Percentiles rank a stretch among this genome's conserved stretches.
Evolutionary conservation across 2,329 filamentous ascomycete genomes (phyloP).

Genomic region (Arthrobotrys pseudoclavata): DNA sequence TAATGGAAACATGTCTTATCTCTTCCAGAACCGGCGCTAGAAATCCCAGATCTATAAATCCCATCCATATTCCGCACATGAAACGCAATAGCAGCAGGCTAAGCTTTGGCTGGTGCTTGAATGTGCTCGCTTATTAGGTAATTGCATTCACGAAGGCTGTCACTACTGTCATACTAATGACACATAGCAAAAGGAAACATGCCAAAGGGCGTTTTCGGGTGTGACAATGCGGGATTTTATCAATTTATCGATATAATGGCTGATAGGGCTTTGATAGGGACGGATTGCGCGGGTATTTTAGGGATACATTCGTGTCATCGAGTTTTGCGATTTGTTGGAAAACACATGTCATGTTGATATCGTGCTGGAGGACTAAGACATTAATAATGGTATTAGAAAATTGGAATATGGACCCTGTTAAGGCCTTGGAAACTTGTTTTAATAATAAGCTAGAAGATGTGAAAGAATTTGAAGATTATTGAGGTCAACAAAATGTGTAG

Average conservation of each 20-base stretch:
- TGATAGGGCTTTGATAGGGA: slow-evolving; percentile 57
- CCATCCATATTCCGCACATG: slow-evolving; percentile 31
- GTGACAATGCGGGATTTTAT: slow-evolving; percentile 53
- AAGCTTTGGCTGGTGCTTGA: slow-evolving; percentile 47
- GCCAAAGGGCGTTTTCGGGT: slow-evolving; percentile 28
- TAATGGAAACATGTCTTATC: slow-evolving; percentile 52
- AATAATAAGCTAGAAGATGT: neutral
- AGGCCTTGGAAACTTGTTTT: neutral
- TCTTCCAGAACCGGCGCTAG: slow-evolving; percentile 45
- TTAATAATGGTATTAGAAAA: slow-evolving; percentile 49
- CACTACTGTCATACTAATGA: slow-evolving; percentile 46
- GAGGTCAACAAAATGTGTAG: neutral
- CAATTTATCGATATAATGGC: slow-evolving; percentile 17
- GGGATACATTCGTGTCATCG: slow-evolving; percentile 23
- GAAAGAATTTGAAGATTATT: neutral
- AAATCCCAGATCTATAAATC: slow-evolving; percentile 50
- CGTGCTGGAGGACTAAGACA: slow-evolving; percentile 11
- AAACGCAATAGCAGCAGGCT: slow-evolving; percentile 37
- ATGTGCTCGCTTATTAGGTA: slow-evolving; percentile 60
- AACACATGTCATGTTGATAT: slow-evolving; percentile 36
- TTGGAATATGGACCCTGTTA: neutral
- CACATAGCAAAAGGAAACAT: slow-evolving; percentile 53
- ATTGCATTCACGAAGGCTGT: slow-evolving; percentile 49
- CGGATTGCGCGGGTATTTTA: slow-evolving; percentile 32
- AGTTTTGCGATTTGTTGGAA: slow-evolving; percentile 8